Conservation (phyloP, 306 rosid genomes). For the Prunus armeniaca region DNA sequence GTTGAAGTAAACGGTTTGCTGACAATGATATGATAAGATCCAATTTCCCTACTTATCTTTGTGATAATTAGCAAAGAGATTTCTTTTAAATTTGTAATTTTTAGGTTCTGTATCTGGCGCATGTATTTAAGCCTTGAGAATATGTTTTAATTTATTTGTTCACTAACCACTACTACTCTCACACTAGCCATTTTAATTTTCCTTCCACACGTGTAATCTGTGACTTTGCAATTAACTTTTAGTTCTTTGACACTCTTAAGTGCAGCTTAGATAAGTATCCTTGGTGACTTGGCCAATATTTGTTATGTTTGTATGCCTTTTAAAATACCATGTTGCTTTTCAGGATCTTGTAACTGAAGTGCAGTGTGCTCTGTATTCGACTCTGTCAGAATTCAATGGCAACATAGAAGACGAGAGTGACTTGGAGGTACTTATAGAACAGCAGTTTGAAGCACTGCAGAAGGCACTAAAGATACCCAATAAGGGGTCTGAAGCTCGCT, state of each 20-base stretch:
- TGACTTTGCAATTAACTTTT: neutral
- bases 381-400: constrained; percentile 30
- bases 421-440: constrained; percentile 64
- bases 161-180: neutral
- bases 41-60: neutral
- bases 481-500: constrained; percentile 73
- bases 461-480: constrained; percentile 77
- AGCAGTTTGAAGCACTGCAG: constrained; percentile 71
- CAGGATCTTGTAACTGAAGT: constrained; percentile 72
- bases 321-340: neutral
- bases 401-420: constrained; percentile 45
- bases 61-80: neutral
- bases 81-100: neutral
- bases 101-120: neutral
- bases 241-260: neutral
- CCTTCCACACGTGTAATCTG: neutral
- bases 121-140: neutral
- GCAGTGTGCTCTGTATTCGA: constrained; percentile 50
- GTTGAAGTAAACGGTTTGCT: neutral
- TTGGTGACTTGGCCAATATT: neutral
- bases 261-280: neutral
- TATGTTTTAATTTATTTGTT: neutral
- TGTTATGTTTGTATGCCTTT: neutral
- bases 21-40: neutral
- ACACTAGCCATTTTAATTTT: neutral